Evolutionary conservation across 2,329 filamentous ascomycete genomes (phyloP).

Genomic region (Colletotrichum agaves): DNA sequence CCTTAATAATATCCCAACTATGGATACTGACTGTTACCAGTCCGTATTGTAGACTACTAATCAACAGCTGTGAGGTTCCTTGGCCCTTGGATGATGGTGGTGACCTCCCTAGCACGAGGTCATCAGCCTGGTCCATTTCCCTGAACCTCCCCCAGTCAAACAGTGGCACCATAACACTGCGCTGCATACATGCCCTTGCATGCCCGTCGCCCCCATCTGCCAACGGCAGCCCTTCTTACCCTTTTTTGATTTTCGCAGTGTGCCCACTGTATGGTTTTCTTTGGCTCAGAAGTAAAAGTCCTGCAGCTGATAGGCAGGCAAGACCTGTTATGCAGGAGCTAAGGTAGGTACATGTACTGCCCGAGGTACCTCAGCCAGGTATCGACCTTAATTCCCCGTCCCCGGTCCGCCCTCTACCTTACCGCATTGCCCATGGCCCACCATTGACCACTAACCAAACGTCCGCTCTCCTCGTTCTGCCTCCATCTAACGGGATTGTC

Average conservation of each 20-base stretch:
- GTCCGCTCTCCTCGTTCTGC: too few relatives aligned
- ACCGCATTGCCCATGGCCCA: not conserved
- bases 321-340: not conserved
- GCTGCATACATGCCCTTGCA: constrained; percentile 35
- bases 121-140: not conserved
- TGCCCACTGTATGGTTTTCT: not conserved
- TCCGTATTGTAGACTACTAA: too few relatives aligned
- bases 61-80: too few relatives aligned
- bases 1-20: not conserved
- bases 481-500: not conserved
- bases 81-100: not conserved
- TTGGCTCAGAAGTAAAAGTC: too few relatives aligned
- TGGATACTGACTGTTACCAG: too few relatives aligned
- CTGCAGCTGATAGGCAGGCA: too few relatives aligned
- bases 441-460: not conserved
- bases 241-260: constrained; percentile 5
- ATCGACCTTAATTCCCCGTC: not conserved
- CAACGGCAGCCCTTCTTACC: not conserved
- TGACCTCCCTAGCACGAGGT: not conserved
- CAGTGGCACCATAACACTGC: constrained; percentile 15
- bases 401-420: not conserved
- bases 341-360: not conserved
- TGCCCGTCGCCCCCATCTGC: constrained; percentile 15
- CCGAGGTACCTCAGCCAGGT: not conserved
- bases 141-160: constrained; percentile 9